Evolutionary conservation across 768 basidiomycete genomes (phyloP).

Genomic region (Trametes villosa): DNA sequence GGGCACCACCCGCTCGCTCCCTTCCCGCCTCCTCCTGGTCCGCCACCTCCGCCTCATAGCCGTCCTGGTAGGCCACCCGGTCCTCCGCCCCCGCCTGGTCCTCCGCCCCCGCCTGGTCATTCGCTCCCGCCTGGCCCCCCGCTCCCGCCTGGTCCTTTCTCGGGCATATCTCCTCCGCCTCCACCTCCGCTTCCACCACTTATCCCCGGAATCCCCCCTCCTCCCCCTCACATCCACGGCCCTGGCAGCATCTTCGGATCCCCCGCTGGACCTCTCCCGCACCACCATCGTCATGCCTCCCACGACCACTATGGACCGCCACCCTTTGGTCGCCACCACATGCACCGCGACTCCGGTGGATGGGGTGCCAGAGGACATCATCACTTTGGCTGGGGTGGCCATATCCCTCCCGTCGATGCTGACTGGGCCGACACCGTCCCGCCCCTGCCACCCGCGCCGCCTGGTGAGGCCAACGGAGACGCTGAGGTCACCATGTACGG

Average conservation of each 20-base stretch:
- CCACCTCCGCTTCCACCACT: conserved; percentile 13
- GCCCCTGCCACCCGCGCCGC: conserved; percentile 16
- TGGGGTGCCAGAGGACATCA: conserved; percentile 2
- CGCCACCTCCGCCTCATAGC: conserved; percentile 3
- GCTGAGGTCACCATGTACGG: conserved; percentile 27
- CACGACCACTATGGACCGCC: conserved; percentile 3
- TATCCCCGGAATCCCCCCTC: conserved; percentile 24
- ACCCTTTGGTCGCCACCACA: conserved; percentile 7
- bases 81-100: conserved; percentile 26
- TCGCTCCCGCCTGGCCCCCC: conserved; percentile 19
- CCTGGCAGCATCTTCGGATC: not conserved
- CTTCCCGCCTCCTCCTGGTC: conserved; percentile 19
- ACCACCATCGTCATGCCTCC: not conserved
- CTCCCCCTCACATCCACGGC: not conserved
- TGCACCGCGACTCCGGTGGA: not conserved
- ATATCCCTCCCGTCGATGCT: conserved; percentile 7
- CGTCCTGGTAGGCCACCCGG: conserved; percentile 6
- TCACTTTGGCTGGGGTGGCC: not conserved
- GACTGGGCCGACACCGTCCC: conserved; percentile 17
- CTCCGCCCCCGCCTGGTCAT: conserved; percentile 21
- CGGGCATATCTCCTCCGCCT: conserved; percentile 23
- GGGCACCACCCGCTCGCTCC: conserved; percentile 3
- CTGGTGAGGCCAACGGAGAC: conserved; percentile 16
- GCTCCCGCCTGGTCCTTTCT: conserved; percentile 9
- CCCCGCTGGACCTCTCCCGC: conserved; percentile 8